Percentiles rank a stretch among this genome's conserved stretches.
These are phyloP conservation scores for Sporobolomyces pararoseus DNA, from an alignment of 768 basidiomycete genomes.

Conservation along the genomic window DNA sequence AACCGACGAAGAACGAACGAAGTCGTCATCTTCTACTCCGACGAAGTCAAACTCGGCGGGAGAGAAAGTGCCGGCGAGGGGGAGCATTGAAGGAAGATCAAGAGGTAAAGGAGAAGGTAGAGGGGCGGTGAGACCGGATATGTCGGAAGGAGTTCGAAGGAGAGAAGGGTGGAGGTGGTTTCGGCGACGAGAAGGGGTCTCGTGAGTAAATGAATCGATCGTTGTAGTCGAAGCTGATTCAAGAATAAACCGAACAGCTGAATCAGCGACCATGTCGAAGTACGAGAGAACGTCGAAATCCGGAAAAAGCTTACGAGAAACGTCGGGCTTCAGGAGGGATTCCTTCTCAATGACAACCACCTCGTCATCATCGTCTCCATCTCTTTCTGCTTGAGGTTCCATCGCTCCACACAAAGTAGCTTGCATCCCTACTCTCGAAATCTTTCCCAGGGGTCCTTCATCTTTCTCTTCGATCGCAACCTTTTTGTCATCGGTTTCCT, in stretches of 20 bases:
- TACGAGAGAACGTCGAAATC: background rate
- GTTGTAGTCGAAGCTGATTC: conserved; percentile 3
- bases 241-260: background rate
- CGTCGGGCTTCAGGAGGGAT: background rate
- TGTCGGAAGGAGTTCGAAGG: background rate
- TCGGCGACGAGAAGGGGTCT: conserved; percentile 2
- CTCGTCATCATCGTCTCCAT: conserved; percentile 8
- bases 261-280: background rate
- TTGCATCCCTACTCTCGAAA: conserved; percentile 38
- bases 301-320: background rate
- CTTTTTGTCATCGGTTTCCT: background rate
- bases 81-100: conserved; percentile 28
- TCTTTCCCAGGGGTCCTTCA: conserved; percentile 18
- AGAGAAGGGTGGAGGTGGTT: background rate
- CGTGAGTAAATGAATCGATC: conserved; percentile 16
- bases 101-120: conserved; percentile 38
- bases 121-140: conserved; percentile 1
- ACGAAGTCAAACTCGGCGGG: conserved; percentile 38
- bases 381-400: background rate
- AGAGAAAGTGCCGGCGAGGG: conserved; percentile 19
- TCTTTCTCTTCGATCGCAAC: background rate
- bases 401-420: conserved; percentile 36
- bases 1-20: conserved; percentile 14
- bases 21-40: conserved; percentile 32
- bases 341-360: conserved; percentile 2